phyloP scores from a whole-genome alignment of 108 stramenopile species.

The Cyclotella sp. region DNA sequence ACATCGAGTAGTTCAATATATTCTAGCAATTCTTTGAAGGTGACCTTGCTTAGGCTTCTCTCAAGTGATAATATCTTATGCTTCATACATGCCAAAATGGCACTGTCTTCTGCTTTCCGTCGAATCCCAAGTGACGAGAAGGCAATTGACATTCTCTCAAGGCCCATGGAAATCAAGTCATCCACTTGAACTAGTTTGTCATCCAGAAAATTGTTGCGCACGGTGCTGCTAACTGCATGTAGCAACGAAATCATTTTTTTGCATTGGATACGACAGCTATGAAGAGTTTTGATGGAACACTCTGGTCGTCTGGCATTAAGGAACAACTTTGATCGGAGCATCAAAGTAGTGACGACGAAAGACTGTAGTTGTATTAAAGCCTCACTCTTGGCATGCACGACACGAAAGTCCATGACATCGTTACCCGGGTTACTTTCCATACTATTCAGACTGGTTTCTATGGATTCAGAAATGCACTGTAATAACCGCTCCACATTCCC shows the following conservation, averaged over 20 bases:
- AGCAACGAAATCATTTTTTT: constrained; percentile 19
- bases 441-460: neutral
- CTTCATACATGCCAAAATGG: constrained; percentile 39
- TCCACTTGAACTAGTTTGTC: constrained; percentile 29
- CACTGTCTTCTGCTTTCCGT: constrained; percentile 52
- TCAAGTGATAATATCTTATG: constrained; percentile 22
- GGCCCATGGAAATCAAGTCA: constrained; percentile 30
- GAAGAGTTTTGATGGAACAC: constrained; percentile 23
- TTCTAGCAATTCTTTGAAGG: constrained; percentile 34
- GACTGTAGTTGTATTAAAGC: constrained; percentile 19
- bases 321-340: constrained; percentile 25
- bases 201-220: constrained; percentile 13
- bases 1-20: constrained; percentile 24
- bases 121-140: constrained; percentile 33
- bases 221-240: neutral
- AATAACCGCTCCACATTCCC: neutral
- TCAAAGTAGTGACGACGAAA: constrained; percentile 20
- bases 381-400: neutral
- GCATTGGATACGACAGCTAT: constrained; percentile 23
- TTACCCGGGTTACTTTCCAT: neutral
- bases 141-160: constrained; percentile 34
- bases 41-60: constrained; percentile 16
- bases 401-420: neutral
- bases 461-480: neutral
- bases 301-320: constrained; percentile 22